Percentiles rank a stretch among this genome's conserved stretches.
Evolutionary conservation across 202 grass and related monocot species (phyloP).

Genomic region (Hordeum pubiflorum): DNA sequence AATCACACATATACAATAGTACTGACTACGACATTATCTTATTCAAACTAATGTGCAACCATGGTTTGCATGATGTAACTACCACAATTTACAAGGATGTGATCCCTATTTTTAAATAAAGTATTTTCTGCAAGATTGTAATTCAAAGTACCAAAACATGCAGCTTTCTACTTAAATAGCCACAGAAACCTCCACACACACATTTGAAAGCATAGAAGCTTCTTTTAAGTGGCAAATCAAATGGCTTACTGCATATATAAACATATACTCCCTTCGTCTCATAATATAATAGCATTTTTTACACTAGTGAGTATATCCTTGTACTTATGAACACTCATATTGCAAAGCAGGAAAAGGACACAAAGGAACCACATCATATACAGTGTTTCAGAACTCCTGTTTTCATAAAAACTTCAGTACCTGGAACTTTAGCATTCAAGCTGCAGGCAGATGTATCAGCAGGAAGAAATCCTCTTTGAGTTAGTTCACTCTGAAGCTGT

Average conservation of each 20-base stretch:
- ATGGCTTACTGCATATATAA: background rate
- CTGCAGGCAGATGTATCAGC: conserved; percentile 62
- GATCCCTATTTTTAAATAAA: background rate
- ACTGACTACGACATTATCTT: background rate
- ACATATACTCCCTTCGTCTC: background rate
- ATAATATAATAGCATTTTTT: too few relatives aligned
- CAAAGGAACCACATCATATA: background rate
- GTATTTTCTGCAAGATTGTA: background rate
- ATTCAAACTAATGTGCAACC: background rate
- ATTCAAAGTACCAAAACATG: background rate
- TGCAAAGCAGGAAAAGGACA: background rate
- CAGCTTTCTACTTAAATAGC: background rate
- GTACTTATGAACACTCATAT: background rate
- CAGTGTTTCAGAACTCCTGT: background rate
- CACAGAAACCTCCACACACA: background rate
- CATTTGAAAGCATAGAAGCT: background rate
- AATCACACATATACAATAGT: background rate
- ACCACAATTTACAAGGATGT: background rate
- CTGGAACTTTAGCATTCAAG: conserved; percentile 83
- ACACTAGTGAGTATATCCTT: too few relatives aligned
- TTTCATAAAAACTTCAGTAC: conserved; percentile 32
- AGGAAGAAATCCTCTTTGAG: conserved; percentile 76
- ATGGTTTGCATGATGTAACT: background rate
- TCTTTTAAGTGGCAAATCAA: background rate
- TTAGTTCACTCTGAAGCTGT: conserved; percentile 70